Evolutionary conservation across 2,329 filamentous ascomycete genomes (phyloP), one percentile per base, ranked within the genome.

Genomic region (Helminthosporium solani): DNA sequence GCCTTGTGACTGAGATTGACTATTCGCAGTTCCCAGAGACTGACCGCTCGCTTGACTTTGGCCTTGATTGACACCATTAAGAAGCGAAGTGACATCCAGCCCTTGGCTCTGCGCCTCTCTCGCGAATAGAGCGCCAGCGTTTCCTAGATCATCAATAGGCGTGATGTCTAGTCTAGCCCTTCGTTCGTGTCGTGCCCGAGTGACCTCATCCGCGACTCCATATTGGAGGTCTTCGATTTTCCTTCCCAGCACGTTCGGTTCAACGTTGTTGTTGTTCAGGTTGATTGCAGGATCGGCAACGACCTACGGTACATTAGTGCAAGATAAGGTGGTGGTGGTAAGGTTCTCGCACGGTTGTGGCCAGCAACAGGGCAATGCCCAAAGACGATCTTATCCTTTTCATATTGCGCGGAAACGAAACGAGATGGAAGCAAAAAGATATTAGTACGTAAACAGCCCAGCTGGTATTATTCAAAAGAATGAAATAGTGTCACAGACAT

Each of bases 371-470:
- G 44, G 58, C 56, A 16, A 60, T 47, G 39, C 54, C 54, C 56
- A 58, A 55, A 7, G 53, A 53, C 18, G 52, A 53, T 33, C 48
- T 58, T 49, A 61, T 60, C 40, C 54, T 64, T 52, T 60, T 62
- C 67, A 70, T 70, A 14, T 30, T 59, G 50, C 44, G 31, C 23
- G 18, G 18, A 27, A 44, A 36, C 31, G 20, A 44, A 28, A 44
- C 33, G 40, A 41, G 21, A 35, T n/a, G n/a, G n/a, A n/a, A n/a
- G n/a, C 28, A 33, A 42, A 28, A 44, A 45, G 33, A 6, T 55
- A 67, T 61, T 64, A 64, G 53, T 56, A 62, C 47, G 57, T 60
- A 40, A 61, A 64, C 66, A 70, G 66, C 51, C 56, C 66, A 66
- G 66, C 66, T 70, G 64, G 49, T 53, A 49, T 33, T 45, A 51